Evolutionary conservation across 768 basidiomycete genomes (phyloP).

Genomic region (Tulasnella sp.): DNA sequence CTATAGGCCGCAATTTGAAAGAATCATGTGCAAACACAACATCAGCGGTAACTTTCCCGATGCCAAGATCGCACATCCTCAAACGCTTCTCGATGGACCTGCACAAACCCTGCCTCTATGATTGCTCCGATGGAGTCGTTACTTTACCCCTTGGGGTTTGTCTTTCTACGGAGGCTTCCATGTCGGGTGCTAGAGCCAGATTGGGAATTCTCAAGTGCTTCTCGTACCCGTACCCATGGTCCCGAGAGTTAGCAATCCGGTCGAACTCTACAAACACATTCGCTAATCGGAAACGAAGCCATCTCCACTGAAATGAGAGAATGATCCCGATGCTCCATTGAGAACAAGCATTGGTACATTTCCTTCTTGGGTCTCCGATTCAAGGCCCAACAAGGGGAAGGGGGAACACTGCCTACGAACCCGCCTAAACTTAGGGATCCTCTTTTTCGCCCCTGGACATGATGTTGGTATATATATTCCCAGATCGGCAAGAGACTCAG

Average conservation of each 20-base stretch:
- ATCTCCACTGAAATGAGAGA: neutral
- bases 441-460: no score
- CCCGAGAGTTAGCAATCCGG: neutral
- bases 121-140: neutral
- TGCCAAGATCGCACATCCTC: neutral
- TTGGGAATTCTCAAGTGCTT: neutral
- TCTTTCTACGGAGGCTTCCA: neutral
- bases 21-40: no score
- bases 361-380: neutral
- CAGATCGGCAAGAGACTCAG: neutral
- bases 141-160: neutral
- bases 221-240: neutral
- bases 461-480: neutral
- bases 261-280: neutral
- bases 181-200: neutral
- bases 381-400: neutral
- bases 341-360: neutral
- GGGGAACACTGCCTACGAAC: no score
- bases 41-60: neutral
- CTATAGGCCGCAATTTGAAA: neutral
- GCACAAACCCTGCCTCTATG: neutral
- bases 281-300: constrained; percentile 9
- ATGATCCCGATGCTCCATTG: neutral
- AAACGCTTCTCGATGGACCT: neutral
- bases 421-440: no score